Base-by-base conservation (phyloP, 768 basidiomycete genomes). In the Pulveroboletus sp. region DNA sequence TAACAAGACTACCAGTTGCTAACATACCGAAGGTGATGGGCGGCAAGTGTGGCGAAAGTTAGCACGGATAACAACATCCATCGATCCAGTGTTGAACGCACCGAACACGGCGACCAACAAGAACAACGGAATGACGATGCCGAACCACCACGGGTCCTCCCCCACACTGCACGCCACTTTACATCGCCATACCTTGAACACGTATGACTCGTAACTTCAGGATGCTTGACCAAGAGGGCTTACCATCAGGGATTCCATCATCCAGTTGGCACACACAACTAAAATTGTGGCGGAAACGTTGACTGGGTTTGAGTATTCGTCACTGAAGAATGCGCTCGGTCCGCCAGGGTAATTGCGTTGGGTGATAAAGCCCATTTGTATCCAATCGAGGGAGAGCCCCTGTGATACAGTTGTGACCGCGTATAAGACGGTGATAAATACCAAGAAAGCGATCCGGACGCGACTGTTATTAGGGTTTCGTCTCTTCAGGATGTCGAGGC, bases 121-220 rank as follows among this genome's bases (percentile, higher is more conserved):
- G 6, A 75, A 17, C 0, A 60, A 51, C 10, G 77, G 76, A 39
- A 78, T 63, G 1, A 61, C 47, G 5, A 67, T 62, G 3, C 65
- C 41, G 51, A 68, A 67, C 6, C 71, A 69, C 14, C 65, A 50
- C 1, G 30, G 7, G 16, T 20, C 11, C 31, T 72, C 73, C 11
- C 68, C 69, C 3, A 68, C 67, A 31, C 64, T 61, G 72, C 75
- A 77, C 20, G 77, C 74, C 13, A 76, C 69, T 67, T 71, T 74
- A 53, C 76, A 77, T 17, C 75, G 63, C 74, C 74, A 77, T 26
- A 77, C 59, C 75, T 51, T 74, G 17, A 8, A 31, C 35, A 11
- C 9, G 11, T 22, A 27, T 43, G 16, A 52, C 39, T 14, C 5
- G 20, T 37, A 23, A 6, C 17, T 19, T 30, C 19, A 13, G 17